A percentile compares a stretch with the other conserved stretches of the same genome.
Conservation (phyloP, 2,329 filamentous ascomycete genomes). For the Penicillium corylophilum region DNA sequence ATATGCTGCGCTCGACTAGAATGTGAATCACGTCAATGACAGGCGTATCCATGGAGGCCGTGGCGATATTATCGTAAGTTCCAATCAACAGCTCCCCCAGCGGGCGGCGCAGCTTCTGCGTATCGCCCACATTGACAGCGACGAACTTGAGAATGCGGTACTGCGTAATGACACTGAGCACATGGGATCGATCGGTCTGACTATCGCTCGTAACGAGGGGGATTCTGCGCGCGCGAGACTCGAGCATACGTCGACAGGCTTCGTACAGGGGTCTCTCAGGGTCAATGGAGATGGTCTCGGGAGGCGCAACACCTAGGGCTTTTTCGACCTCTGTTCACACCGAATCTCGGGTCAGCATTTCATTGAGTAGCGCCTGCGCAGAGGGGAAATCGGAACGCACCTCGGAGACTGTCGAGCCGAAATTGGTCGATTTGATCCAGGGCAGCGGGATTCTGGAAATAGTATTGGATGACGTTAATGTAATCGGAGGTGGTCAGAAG, state of each 20-base stretch:
- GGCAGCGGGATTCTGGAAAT: constrained; percentile 93
- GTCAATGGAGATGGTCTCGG: constrained; percentile 95
- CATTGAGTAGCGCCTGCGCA: neutral
- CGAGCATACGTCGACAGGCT: constrained; percentile 89
- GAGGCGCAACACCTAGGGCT: constrained; percentile 82
- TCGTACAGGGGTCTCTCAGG: constrained; percentile 89
- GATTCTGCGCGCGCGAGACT: constrained; percentile 88
- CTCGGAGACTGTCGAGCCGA: constrained; percentile 83
- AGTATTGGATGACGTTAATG: constrained; percentile 98
- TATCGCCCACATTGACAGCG: constrained; percentile 88
- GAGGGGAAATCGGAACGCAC: constrained; percentile 50
- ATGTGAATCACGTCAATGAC: constrained; percentile 93
- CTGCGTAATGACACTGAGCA: constrained; percentile 95
- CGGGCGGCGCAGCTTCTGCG: constrained; percentile 82
- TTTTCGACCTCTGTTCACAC: constrained; percentile 79
- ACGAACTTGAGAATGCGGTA: constrained; percentile 99
- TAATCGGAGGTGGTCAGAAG: constrained; percentile 95
- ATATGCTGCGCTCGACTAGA: constrained; percentile 91
- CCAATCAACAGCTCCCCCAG: constrained; percentile 81
- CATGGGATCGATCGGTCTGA: constrained; percentile 86
- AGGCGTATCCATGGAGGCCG: constrained; percentile 81
- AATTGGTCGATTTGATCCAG: constrained; percentile 91
- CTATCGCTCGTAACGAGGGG: constrained; percentile 91
- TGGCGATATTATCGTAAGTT: constrained; percentile 77
- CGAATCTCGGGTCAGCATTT: constrained; percentile 7